phyloP scores from a whole-genome alignment of 495 filamentous ascomycete species.

The Trichoderma orchidacearum region DNA sequence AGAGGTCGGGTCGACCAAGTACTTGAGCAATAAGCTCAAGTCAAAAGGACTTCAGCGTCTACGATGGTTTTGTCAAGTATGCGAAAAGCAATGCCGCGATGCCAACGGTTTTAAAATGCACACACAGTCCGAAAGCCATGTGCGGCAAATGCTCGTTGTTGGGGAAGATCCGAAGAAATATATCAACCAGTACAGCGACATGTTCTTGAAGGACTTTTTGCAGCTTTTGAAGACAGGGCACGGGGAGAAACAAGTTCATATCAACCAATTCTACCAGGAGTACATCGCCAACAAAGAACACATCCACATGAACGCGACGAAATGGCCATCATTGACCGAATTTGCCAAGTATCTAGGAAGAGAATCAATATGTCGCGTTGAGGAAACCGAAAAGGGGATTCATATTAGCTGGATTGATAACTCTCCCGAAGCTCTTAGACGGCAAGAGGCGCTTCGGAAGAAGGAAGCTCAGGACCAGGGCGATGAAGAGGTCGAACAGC shows the following conservation, averaged over 20 bases:
- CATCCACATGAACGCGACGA: conserved; percentile 85
- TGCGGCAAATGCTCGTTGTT: conserved; percentile 71
- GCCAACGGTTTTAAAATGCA: conserved; percentile 74
- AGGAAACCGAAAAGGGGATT: conserved; percentile 80
- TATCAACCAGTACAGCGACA: conserved; percentile 59
- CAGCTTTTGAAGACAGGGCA: conserved; percentile 62
- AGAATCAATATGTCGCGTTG: conserved; percentile 73
- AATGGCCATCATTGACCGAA: conserved; percentile 70
- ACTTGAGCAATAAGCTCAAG: conserved; percentile 81
- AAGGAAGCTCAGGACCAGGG: conserved; percentile 79
- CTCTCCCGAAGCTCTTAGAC: conserved; percentile 63
- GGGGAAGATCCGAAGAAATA: conserved; percentile 70
- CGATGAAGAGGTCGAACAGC: conserved; percentile 80
- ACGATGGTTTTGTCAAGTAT: conserved; percentile 72
- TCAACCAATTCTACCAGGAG: conserved; percentile 90
- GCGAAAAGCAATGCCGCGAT: conserved; percentile 47
- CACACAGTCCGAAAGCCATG: conserved; percentile 66
- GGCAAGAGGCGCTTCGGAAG: conserved; percentile 65
- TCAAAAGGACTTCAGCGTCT: conserved; percentile 75
- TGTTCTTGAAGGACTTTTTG: conserved; percentile 76
- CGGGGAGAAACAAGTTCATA: conserved; percentile 69
- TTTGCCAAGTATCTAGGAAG: conserved; percentile 74
- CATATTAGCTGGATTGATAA: conserved; percentile 87
- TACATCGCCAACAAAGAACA: conserved; percentile 73
- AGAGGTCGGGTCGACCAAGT: conserved; percentile 77